These are phyloP conservation scores for Hypericum androsaemum DNA, from an alignment of 345 rosid species.

Conservation along the genomic window DNA sequence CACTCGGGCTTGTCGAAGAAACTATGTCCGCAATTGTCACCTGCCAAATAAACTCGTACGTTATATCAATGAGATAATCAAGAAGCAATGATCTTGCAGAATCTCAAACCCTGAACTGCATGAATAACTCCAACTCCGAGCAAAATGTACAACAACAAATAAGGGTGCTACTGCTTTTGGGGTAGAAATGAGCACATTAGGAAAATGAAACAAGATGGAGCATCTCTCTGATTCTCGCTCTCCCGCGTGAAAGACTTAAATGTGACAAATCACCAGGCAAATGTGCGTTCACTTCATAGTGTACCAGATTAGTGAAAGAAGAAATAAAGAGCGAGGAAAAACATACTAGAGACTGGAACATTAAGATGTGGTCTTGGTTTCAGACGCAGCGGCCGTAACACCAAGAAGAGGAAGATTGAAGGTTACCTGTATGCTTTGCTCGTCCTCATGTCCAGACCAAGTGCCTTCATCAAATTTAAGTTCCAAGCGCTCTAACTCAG, in stretches of 20 bases:
- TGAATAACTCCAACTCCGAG: no score
- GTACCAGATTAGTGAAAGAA: no score
- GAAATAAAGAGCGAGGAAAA: no score
- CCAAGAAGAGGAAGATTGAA: background rate
- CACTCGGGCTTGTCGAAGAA: constrained; percentile 14
- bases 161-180: no score
- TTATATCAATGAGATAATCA: background rate
- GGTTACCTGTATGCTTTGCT: constrained; percentile 25
- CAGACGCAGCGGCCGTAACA: background rate
- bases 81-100: background rate
- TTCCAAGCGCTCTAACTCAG: constrained; percentile 53
- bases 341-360: no score
- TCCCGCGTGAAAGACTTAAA: no score
- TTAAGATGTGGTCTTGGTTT: background rate
- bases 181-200: no score
- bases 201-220: no score
- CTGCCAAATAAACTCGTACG: constrained; percentile 14
- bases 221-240: no score
- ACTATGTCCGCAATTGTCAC: constrained; percentile 8
- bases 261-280: no score
- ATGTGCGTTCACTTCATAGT: no score
- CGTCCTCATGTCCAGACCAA: constrained; percentile 13
- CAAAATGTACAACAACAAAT: no score
- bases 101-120: background rate
- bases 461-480: constrained; percentile 35